A percentile compares a stretch with the other conserved stretches of the same genome.
These are phyloP conservation scores for Sicyos edulis DNA, from an alignment of 306 rosid species.

Conservation along the genomic window DNA sequence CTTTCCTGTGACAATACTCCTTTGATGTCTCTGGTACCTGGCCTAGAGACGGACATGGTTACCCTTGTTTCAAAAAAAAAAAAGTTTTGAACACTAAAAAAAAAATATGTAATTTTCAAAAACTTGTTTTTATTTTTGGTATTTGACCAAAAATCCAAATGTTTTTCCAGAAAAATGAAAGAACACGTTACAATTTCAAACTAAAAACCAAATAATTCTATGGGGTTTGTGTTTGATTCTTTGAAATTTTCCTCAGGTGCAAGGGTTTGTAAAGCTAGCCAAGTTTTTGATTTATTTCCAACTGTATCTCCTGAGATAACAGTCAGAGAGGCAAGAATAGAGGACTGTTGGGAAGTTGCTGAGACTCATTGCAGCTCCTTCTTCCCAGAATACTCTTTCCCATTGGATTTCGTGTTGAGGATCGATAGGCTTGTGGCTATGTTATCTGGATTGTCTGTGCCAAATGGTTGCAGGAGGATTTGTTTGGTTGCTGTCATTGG, in stretches of 20 bases:
- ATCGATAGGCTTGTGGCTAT: slow-evolving; percentile 80
- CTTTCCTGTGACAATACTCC: too few species aligned
- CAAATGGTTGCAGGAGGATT: slow-evolving; percentile 68
- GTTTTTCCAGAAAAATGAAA: too few species aligned
- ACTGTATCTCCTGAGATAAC: slow-evolving; percentile 63
- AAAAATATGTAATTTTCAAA: too few species aligned
- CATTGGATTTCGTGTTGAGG: slow-evolving; percentile 76
- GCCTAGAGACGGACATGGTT: too few species aligned
- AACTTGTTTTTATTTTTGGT: too few species aligned
- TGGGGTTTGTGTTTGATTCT: neutral
- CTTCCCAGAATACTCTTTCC: slow-evolving; percentile 84
- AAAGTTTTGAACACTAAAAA: too few species aligned
- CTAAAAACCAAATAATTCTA: neutral
- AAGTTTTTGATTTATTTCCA: slow-evolving; percentile 74
- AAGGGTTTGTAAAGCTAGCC: slow-evolving; percentile 83
- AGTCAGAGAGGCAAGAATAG: slow-evolving; percentile 86
- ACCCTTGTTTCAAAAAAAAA: too few species aligned
- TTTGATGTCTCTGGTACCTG: too few species aligned
- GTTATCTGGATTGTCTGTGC: slow-evolving; percentile 75
- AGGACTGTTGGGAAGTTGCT: slow-evolving; percentile 99
- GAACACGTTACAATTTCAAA: too few species aligned
- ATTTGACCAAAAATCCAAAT: too few species aligned
- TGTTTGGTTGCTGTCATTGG: slow-evolving; percentile 87
- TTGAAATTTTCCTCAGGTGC: slow-evolving; percentile 32
- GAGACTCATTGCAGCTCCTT: slow-evolving; percentile 99